Percentiles rank a stretch among this genome's conserved stretches.
phyloP scores from a whole-genome alignment of 345 rosid genomes.

The Linum tenue region DNA sequence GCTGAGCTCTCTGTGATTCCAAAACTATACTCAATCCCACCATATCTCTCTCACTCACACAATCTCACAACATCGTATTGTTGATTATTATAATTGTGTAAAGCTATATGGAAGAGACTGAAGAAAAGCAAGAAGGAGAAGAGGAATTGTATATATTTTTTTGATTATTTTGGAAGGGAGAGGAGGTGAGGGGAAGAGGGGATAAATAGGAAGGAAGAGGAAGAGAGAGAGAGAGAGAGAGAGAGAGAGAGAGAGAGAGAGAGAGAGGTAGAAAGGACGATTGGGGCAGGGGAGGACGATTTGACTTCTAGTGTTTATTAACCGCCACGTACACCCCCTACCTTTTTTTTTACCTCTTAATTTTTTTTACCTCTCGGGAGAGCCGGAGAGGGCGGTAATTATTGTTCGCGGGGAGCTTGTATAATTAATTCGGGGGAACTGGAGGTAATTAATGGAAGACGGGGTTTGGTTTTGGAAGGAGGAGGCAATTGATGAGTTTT shows the following conservation, averaged over 20 bases:
- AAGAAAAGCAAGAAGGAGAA: neutral
- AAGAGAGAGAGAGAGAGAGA: slow-evolving; percentile 2
- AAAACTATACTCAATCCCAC: slow-evolving; percentile 74
- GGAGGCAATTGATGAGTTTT: too few relatives aligned
- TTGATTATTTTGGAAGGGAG: neutral
- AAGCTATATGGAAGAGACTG: neutral
- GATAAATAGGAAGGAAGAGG: neutral
- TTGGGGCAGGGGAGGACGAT: slow-evolving; percentile 25
- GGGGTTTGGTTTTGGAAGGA: too few relatives aligned
- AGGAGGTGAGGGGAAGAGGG: neutral
- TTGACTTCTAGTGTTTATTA: slow-evolving; percentile 46
- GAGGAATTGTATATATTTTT: too few relatives aligned
- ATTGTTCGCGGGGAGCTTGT: too few relatives aligned
- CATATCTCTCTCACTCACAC: slow-evolving; percentile 30
- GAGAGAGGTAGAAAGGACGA: slow-evolving; percentile 40
- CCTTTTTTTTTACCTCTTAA: slow-evolving; percentile 13
- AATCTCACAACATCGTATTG: neutral
- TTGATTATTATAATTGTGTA: neutral
- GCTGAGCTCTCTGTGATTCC: slow-evolving; percentile 34
- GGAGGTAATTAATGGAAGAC: too few relatives aligned
- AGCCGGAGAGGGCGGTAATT: too few relatives aligned
- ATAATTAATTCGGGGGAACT: too few relatives aligned
- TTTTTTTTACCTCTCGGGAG: slow-evolving; percentile 4
- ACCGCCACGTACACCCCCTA: slow-evolving; percentile 47
- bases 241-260: neutral